A percentile compares a stretch with the other conserved stretches of the same genome.
phyloP scores from a whole-genome alignment of 1,284 basidiomycete species.

The Heterobasidion occidentale region DNA sequence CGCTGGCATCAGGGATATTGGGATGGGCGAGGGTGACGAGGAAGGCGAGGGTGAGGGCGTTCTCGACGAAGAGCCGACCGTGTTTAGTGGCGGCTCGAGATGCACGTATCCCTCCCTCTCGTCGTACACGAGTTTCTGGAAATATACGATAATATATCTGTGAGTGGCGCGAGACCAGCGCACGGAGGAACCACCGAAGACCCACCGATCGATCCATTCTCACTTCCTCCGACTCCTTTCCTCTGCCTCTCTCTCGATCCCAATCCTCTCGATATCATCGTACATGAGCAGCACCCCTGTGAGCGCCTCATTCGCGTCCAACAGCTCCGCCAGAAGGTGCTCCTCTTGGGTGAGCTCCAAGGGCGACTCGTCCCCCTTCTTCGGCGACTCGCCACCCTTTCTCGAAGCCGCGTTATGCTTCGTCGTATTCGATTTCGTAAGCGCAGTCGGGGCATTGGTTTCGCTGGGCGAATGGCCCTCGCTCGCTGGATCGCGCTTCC shows the following conservation, averaged over 20 bases:
- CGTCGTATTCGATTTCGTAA: slow-evolving; percentile 1
- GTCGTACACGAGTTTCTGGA: slow-evolving; percentile 24
- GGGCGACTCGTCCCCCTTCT: slow-evolving; percentile 20
- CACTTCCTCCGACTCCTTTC: slow-evolving; percentile 52
- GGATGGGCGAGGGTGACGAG: slow-evolving; percentile 27
- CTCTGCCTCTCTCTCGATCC: slow-evolving; percentile 51
- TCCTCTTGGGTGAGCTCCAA: slow-evolving; percentile 49
- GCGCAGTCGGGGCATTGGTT: slow-evolving; percentile 7
- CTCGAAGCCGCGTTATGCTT: not conserved
- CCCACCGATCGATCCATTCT: slow-evolving; percentile 49
- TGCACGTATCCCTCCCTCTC: slow-evolving; percentile 20
- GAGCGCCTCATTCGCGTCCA: slow-evolving; percentile 57
- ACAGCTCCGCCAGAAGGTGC: slow-evolving; percentile 51
- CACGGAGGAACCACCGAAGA: slow-evolving; percentile 2
- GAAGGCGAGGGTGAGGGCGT: slow-evolving; percentile 24
- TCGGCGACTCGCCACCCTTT: not conserved
- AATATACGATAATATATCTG: not conserved
- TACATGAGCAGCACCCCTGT: slow-evolving; percentile 38
- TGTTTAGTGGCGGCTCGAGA: slow-evolving; percentile 16
- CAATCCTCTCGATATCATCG: slow-evolving; percentile 63
- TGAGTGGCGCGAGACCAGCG: not conserved
- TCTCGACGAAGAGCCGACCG: slow-evolving; percentile 27
- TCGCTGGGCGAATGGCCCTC: slow-evolving; percentile 9
- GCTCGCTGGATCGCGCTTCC: slow-evolving; percentile 3
- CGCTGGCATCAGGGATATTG: slow-evolving; percentile 23